Percentiles rank a stretch among this genome's conserved stretches.
Evolutionary conservation across 2,329 filamentous ascomycete species (phyloP).

Genomic region (Aureobasidium zeae): DNA sequence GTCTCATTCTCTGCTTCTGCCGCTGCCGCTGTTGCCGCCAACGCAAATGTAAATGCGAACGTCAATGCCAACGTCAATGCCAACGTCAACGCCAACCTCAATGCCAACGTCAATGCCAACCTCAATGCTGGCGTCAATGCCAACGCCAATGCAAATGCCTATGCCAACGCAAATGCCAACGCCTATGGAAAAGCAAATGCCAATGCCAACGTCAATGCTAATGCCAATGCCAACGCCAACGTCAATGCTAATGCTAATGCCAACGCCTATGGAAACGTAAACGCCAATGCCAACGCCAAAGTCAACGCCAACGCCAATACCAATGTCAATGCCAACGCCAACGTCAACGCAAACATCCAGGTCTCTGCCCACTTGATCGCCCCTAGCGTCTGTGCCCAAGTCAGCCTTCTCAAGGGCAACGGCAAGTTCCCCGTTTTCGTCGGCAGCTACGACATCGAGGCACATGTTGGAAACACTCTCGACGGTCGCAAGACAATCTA

Average conservation of each 20-base stretch:
- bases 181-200: not conserved
- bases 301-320: not conserved
- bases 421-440: slow-evolving; percentile 29
- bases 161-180: not conserved
- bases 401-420: slow-evolving; percentile 20
- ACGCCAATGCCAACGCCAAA: not conserved
- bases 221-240: not conserved
- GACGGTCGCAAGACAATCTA: slow-evolving; percentile 24
- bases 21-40: not conserved
- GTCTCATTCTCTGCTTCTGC: not conserved
- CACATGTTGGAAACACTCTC: slow-evolving; percentile 27
- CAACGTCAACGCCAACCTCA: not conserved
- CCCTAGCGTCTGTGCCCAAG: slow-evolving; percentile 24
- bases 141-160: not conserved
- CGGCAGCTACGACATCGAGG: slow-evolving; percentile 31
- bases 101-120: not conserved
- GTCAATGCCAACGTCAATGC: not conserved
- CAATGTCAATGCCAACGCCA: not conserved
- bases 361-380: slow-evolving; percentile 21
- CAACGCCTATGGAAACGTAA: not conserved
- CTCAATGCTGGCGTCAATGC: not conserved
- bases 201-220: not conserved
- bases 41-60: not conserved
- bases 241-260: not conserved
- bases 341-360: not conserved